phyloP scores from a whole-genome alignment of 768 basidiomycete species.

The Russula foetens region DNA sequence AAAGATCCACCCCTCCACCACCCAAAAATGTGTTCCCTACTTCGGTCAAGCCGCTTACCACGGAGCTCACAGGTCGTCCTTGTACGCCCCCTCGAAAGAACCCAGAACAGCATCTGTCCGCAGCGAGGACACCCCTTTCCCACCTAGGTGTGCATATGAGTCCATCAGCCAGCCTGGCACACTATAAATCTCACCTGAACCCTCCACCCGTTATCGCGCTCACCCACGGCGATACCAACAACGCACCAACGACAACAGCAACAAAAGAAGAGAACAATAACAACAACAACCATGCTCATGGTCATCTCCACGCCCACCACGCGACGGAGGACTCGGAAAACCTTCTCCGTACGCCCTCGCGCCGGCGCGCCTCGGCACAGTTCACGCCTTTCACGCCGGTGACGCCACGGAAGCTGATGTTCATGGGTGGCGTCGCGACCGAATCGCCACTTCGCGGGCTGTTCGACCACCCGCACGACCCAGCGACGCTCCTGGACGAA shows the following conservation, averaged over 20 bases:
- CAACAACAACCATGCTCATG: neutral
- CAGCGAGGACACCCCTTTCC: slow-evolving; percentile 57
- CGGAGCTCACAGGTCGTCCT: slow-evolving; percentile 35
- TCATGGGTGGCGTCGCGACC: slow-evolving; percentile 24
- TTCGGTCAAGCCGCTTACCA: slow-evolving; percentile 15
- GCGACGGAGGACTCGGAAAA: slow-evolving; percentile 18
- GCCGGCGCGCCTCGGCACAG: slow-evolving; percentile 30
- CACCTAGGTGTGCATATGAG: slow-evolving; percentile 65
- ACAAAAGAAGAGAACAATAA: slow-evolving; percentile 8
- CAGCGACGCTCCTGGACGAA: slow-evolving; percentile 58
- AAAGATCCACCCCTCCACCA: slow-evolving; percentile 10
- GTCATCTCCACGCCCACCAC: slow-evolving; percentile 6
- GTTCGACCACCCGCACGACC: slow-evolving; percentile 72
- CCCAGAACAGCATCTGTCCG: slow-evolving; percentile 39
- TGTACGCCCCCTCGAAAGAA: slow-evolving; percentile 30
- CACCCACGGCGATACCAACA: slow-evolving; percentile 25
- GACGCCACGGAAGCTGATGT: slow-evolving; percentile 38
- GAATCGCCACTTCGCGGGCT: slow-evolving; percentile 42
- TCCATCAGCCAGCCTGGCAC: slow-evolving; percentile 52
- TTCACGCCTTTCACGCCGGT: slow-evolving; percentile 27
- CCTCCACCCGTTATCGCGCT: slow-evolving; percentile 39
- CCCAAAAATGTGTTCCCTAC: neutral
- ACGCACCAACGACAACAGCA: slow-evolving; percentile 27
- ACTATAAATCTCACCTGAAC: slow-evolving; percentile 63
- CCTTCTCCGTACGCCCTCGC: slow-evolving; percentile 38